Conservation (phyloP, 2,329 filamentous ascomycete species). For the Fusarium beomiforme region DNA sequence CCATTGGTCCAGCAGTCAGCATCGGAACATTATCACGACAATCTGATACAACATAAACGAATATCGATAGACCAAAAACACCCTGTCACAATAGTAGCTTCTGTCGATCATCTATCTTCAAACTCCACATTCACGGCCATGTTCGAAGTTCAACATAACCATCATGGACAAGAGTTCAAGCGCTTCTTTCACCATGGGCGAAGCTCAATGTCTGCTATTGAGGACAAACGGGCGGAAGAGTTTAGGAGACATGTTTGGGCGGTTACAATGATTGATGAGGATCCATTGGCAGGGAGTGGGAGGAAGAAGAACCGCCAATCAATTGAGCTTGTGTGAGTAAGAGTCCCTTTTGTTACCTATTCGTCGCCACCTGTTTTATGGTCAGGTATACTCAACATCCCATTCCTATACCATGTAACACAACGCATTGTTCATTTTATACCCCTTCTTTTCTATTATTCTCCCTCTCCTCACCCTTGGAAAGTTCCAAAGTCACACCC, state of each 20-base stretch:
- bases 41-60: background rate
- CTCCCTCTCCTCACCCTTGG: background rate
- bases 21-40: slow-evolving; percentile 16
- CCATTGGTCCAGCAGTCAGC: slow-evolving; percentile 2
- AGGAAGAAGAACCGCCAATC: slow-evolving; percentile 31
- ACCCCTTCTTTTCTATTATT: background rate
- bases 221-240: slow-evolving; percentile 42
- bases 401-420: slow-evolving; percentile 5
- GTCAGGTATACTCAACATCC: background rate
- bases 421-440: slow-evolving; percentile 2
- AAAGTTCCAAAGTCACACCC: background rate
- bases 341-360: background rate
- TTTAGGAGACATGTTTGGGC: slow-evolving; percentile 43
- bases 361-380: slow-evolving; percentile 6
- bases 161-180: slow-evolving; percentile 42
- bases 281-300: slow-evolving; percentile 28
- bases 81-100: slow-evolving; percentile 8
- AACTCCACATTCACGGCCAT: slow-evolving; percentile 30
- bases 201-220: slow-evolving; percentile 43
- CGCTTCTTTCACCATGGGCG: slow-evolving; percentile 42
- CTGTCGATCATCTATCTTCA: slow-evolving; percentile 2
- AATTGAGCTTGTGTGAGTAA: slow-evolving; percentile 38
- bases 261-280: slow-evolving; percentile 43
- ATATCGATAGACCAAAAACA: slow-evolving; percentile 2
- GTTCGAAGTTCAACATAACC: slow-evolving; percentile 42